Evolutionary conservation across 371 early-diverging fungal species (phyloP).

Genomic region (Globomyces sp.): DNA sequence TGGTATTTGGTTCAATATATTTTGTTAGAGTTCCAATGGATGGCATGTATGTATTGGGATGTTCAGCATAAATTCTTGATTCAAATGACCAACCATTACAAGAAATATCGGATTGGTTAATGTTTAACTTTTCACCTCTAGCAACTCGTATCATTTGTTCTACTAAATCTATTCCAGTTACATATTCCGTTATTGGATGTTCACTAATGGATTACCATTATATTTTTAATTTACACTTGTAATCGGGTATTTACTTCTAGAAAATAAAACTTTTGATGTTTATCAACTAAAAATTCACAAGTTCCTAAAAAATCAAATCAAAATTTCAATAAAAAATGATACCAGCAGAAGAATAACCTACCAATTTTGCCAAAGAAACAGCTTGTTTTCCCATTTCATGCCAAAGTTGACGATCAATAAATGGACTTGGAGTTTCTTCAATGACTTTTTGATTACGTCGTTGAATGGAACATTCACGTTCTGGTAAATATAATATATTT

Average conservation of each 20-base stretch:
- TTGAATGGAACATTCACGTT: constrained; percentile 99
- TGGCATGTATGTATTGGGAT: constrained; percentile 87
- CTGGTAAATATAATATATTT: constrained; percentile 91
- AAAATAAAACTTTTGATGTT: constrained; percentile 91
- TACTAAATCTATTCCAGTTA: constrained; percentile 94
- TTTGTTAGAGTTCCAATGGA: constrained; percentile 80
- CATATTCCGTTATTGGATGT: constrained; percentile 94
- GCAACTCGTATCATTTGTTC: constrained; percentile 81
- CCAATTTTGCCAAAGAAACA: constrained; percentile 84
- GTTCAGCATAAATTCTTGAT: constrained; percentile 97
- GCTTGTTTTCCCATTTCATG: constrained; percentile 93
- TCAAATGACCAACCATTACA: constrained; percentile 92
- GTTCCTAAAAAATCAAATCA: constrained; percentile 54
- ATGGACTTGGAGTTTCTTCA: constrained; percentile 84
- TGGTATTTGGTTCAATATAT: constrained; percentile 65
- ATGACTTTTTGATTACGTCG: constrained; percentile 83
- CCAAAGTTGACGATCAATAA: constrained; percentile 78
- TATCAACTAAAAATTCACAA: constrained; percentile 95
- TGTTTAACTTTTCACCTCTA: constrained; percentile 71
- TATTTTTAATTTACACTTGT: constrained; percentile 68
- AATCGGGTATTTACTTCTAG: constrained; percentile 98
- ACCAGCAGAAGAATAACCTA: constrained; percentile 89
- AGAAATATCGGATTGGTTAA: constrained; percentile 69
- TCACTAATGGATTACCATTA: constrained; percentile 48
- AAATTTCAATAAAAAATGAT: too few relatives aligned